Evolutionary conservation across 106 monocot species (phyloP), one percentile per base, ranked within the genome.

Genomic region (Allium fistulosum): DNA sequence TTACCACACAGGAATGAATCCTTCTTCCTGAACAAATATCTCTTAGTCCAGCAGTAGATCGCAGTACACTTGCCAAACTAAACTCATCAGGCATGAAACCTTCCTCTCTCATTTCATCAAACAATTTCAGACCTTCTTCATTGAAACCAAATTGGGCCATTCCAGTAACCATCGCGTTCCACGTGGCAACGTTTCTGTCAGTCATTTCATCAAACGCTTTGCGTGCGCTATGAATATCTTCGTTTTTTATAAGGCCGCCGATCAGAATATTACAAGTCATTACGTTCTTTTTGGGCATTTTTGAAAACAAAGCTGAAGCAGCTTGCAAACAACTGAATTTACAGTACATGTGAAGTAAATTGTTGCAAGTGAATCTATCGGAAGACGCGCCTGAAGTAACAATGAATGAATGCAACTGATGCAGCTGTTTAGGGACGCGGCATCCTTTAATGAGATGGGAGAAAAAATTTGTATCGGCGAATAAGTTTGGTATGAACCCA

Each of bases 331-430:
- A 56, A 0, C 80, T 74, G 26, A 77, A 65, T 27, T 88, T 84
- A 58, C 85, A 61, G 77, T 88, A 93, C 60, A 73, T 51, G 69
- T 81, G 73, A 53, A 93, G 78, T 63, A 93, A 80, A 80, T 93
- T 87, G 74, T 93, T 88, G 76, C 82, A 66, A 15, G 88, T 78
- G 83, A 88, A 88, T 50, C 88, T 75, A 72, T 88, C 85, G 60
- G 77, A 26, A 46, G 76, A 26, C 46, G 84, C 72, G 61, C 91
- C 91, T 61, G 87, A 70, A 28, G 84, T 65, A 71, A 83, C 6
- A 64, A 88, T 71, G 55, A 85, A 59, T 53, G 79, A 71, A 67
- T 93, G 92, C 52, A 83, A 71, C 66, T 83, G 48, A 74, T 17
- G 13, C 17, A 7, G 75, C 27, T 69, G 51, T 6, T 62, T 58